A percentile compares a stretch with the other conserved stretches of the same genome.
phyloP scores from a whole-genome alignment of 768 basidiomycete species.

The Tulasnella sp. region DNA sequence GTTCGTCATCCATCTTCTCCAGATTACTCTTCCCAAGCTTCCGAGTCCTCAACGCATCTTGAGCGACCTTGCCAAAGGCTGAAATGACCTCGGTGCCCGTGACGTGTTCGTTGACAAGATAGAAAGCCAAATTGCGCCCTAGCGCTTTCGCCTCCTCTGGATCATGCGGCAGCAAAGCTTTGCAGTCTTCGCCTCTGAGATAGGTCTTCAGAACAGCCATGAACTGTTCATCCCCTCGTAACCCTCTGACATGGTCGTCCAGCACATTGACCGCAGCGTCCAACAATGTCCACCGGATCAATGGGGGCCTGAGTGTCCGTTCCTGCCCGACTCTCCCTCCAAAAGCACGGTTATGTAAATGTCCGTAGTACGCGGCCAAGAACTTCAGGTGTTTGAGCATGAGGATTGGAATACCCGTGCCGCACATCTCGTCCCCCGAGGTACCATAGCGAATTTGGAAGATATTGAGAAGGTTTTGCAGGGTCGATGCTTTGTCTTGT shows the following conservation, averaged over 20 bases:
- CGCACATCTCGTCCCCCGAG: slow-evolving; percentile 51
- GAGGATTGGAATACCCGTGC: slow-evolving; percentile 42
- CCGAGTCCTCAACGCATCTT: background rate
- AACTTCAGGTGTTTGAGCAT: slow-evolving; percentile 63
- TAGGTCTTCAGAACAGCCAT: slow-evolving; percentile 19
- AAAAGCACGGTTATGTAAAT: slow-evolving; percentile 65
- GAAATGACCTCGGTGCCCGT: slow-evolving; percentile 2
- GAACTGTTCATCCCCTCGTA: slow-evolving; percentile 22
- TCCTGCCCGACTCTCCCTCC: slow-evolving; percentile 57
- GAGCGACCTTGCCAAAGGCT: slow-evolving; percentile 4
- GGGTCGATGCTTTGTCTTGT: slow-evolving; percentile 77
- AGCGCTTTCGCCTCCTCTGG: background rate
- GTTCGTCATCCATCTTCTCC: background rate
- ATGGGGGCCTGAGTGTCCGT: slow-evolving; percentile 49
- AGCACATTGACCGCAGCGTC: slow-evolving; percentile 22
- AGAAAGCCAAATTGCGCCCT: slow-evolving; percentile 20
- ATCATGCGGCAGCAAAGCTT: background rate
- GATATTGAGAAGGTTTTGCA: slow-evolving; percentile 66
- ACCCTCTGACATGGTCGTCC: slow-evolving; percentile 10
- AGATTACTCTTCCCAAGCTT: background rate
- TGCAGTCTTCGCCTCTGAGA: slow-evolving; percentile 21
- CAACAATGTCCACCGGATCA: slow-evolving; percentile 41
- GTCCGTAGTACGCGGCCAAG: slow-evolving; percentile 67
- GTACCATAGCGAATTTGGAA: slow-evolving; percentile 50
- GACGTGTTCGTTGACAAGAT: slow-evolving; percentile 19